phyloP scores from a whole-genome alignment of 495 filamentous ascomycete species.

The Penicillium coffeae region DNA sequence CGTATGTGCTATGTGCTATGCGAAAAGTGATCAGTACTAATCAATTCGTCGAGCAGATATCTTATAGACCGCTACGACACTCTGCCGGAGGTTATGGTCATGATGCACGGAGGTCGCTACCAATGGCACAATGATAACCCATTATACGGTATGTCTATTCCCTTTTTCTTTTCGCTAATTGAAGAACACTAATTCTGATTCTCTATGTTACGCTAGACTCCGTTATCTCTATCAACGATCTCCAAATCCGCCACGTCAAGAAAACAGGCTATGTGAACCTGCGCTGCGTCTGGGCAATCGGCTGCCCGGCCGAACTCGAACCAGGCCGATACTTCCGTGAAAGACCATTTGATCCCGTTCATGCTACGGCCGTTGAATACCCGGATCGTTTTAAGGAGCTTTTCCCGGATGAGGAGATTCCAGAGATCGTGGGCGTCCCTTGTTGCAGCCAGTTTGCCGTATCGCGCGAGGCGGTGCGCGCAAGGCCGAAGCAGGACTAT shows the following conservation, averaged over 20 bases:
- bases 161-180: no score
- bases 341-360: slow-evolving; percentile 11
- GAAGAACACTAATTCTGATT: not conserved
- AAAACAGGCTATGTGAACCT: slow-evolving; percentile 47
- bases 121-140: slow-evolving; percentile 56
- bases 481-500: slow-evolving; percentile 48
- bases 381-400: slow-evolving; percentile 33
- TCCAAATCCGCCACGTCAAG: slow-evolving; percentile 21
- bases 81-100: slow-evolving; percentile 42
- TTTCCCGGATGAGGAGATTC: slow-evolving; percentile 32
- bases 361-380: slow-evolving; percentile 19
- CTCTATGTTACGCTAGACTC: slow-evolving; percentile 11
- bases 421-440: slow-evolving; percentile 30
- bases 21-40: not conserved
- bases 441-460: slow-evolving; percentile 75
- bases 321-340: slow-evolving; percentile 25
- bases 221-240: slow-evolving; percentile 21
- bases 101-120: slow-evolving; percentile 41
- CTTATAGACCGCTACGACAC: slow-evolving; percentile 44
- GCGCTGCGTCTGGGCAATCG: slow-evolving; percentile 42
- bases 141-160: slow-evolving; percentile 28
- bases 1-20: slow-evolving; percentile 25
- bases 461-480: slow-evolving; percentile 42
- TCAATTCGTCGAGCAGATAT: slow-evolving; percentile 17
- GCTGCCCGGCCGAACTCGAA: slow-evolving; percentile 37